phyloP scores from a whole-genome alignment of 2,329 filamentous ascomycete genomes.

The Cadophora luteo-olivacea region DNA sequence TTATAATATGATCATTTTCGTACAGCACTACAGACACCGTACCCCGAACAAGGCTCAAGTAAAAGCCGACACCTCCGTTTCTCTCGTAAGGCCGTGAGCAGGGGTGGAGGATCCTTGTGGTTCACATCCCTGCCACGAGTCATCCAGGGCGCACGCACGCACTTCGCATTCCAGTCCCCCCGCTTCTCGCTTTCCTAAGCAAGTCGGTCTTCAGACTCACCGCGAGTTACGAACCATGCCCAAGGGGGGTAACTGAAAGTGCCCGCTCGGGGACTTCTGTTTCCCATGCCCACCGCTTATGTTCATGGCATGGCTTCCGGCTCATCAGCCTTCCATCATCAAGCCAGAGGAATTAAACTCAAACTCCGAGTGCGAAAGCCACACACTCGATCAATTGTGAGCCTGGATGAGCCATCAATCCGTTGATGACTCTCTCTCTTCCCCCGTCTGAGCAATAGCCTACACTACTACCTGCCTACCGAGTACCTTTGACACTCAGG shows the following conservation, averaged over 20 bases:
- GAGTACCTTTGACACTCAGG: neutral
- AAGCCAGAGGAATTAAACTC: slow-evolving; percentile 11
- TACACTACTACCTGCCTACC: neutral
- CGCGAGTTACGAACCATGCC: slow-evolving; percentile 5
- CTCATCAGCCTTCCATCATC: slow-evolving; percentile 8
- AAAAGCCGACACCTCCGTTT: slow-evolving; percentile 24
- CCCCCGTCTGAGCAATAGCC: slow-evolving; percentile 1
- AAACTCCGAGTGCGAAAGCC: slow-evolving; percentile 25
- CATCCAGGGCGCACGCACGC: slow-evolving; percentile 6
- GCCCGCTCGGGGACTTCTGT: slow-evolving; percentile 16
- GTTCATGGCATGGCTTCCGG: slow-evolving; percentile 1
- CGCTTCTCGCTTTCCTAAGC: slow-evolving; percentile 16
- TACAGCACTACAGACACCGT: slow-evolving; percentile 16
- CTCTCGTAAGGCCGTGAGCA: slow-evolving; percentile 11
- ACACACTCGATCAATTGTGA: neutral
- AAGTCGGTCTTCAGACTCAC: slow-evolving; percentile 15
- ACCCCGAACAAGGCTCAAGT: slow-evolving; percentile 21
- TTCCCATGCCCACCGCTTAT: slow-evolving; percentile 2
- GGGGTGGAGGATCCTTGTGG: neutral
- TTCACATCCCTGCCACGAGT: neutral
- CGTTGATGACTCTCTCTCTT: slow-evolving; percentile 20
- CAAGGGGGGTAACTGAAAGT: slow-evolving; percentile 1
- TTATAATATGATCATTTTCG: slow-evolving; percentile 24
- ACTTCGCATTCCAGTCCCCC: slow-evolving; percentile 7
- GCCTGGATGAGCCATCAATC: slow-evolving; percentile 1